Conservation (phyloP, 257 asterid genomes). For the Schizonepeta tenuifolia region DNA sequence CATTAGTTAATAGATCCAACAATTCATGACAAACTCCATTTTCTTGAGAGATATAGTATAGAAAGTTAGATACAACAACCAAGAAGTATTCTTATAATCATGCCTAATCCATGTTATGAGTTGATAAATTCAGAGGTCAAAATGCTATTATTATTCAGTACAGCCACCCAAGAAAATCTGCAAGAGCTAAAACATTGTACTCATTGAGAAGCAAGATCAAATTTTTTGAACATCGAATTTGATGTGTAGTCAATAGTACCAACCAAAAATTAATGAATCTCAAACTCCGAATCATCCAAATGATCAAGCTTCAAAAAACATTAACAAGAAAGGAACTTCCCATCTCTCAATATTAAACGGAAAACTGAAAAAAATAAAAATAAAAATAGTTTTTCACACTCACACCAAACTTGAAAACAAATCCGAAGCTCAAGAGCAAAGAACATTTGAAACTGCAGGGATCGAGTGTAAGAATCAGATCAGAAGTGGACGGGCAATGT, state of each 20-base stretch:
- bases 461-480: slow-evolving; percentile 50
- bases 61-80: slow-evolving; percentile 31
- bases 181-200: background rate
- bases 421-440: slow-evolving; percentile 20
- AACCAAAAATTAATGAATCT: background rate
- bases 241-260: background rate
- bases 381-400: background rate
- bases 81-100: background rate
- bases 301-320: background rate
- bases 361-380: background rate
- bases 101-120: background rate
- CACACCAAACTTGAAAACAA: slow-evolving; percentile 21
- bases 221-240: slow-evolving; percentile 1
- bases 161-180: background rate
- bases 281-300: slow-evolving; percentile 4
- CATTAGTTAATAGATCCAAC: slow-evolving; percentile 29
- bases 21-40: slow-evolving; percentile 11
- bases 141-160: slow-evolving; percentile 3
- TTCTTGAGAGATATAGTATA: background rate
- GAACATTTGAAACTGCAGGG: slow-evolving; percentile 41
- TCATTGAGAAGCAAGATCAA: slow-evolving; percentile 19
- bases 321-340: background rate
- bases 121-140: background rate
- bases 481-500: slow-evolving; percentile 33
- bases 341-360: slow-evolving; percentile 20